These are phyloP conservation scores for Pinus tabuliformis DNA, from an alignment of 75 land plant genomes.

Conservation along the genomic window DNA sequence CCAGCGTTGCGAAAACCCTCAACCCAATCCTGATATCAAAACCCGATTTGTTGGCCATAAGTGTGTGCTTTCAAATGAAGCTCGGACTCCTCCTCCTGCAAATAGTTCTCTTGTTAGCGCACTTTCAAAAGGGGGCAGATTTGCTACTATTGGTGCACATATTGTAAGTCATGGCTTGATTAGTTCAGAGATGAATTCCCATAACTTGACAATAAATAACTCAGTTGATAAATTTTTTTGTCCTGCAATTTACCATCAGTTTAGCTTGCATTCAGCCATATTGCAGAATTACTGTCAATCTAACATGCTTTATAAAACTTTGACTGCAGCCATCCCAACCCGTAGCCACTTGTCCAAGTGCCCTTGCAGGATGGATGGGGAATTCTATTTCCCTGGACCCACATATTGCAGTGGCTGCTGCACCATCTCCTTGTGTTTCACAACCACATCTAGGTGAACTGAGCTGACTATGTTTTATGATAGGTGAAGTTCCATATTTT, in stretches of 20 bases:
- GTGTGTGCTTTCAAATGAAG: slow-evolving; percentile 83
- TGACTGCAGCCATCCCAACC: slow-evolving; percentile 60
- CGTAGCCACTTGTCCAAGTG: slow-evolving; percentile 51
- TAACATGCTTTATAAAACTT: background rate
- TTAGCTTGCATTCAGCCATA: background rate
- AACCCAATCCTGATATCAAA: slow-evolving; percentile 86
- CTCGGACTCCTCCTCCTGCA: slow-evolving; percentile 73
- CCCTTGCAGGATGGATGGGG: slow-evolving; percentile 89
- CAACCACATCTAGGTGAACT: too few species aligned
- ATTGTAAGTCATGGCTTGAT: slow-evolving; percentile 33
- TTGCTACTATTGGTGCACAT: slow-evolving; percentile 65
- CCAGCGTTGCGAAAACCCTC: slow-evolving; percentile 87
- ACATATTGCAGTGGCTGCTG: slow-evolving; percentile 68
- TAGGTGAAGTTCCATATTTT: too few species aligned
- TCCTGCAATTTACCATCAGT: background rate
- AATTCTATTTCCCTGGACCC: slow-evolving; percentile 67
- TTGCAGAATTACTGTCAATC: background rate
- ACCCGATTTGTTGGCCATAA: slow-evolving; percentile 84
- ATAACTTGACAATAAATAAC: background rate
- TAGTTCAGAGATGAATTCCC: background rate
- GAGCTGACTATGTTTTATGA: too few species aligned
- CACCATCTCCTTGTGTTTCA: background rate
- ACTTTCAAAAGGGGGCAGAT: slow-evolving; percentile 49
- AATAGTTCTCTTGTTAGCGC: slow-evolving; percentile 52
- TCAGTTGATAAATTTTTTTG: background rate